Evolutionary conservation across 2,329 filamentous ascomycete genomes (phyloP), one percentile per base, ranked within the genome.

Genomic region (Alternaria arborescens): DNA sequence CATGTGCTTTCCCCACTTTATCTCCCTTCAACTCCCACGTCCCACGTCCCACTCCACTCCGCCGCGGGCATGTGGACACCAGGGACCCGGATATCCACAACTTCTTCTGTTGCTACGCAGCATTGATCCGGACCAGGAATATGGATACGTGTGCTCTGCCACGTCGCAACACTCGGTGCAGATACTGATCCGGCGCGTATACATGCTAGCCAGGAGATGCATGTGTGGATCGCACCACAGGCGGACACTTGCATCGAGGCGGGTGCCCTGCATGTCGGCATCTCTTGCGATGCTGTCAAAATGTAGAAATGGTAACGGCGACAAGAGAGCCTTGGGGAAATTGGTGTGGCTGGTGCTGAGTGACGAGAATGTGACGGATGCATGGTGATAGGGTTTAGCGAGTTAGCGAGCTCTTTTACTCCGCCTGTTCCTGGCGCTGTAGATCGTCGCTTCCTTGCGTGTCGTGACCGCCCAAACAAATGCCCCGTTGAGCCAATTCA

Each of bases 361-460:
- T 42, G 43, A 40, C 54, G 59, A 62, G 63, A 66, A 62, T 62
- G 67, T 65, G 57, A 58, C 41, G 53, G 55, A 36, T 36, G 32
- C 32, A 36, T 36, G 32, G 32, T 65, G 60, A 64, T 58, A 42
- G 50, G 58, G 32, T 61, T 57, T 52, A 62, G 64, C 64, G 58
- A 66, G 48, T 7, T 30, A 30, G 28, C 8, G 28, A 30, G 28
- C 28, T 30, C 28, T 30, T 42, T 26, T 18, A 44, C 57, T 57
- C 58, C 47, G 66, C 60, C 50, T 52, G 61, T 66, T 66, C 66
- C 61, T 65, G 66, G 59, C 59, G 53, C 36, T 34, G 54, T 41
- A 32, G 62, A 69, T 67, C 60, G 59, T 32, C 62, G 57, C 48
- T 62, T 54, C 58, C 51, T 52, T 52, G 43, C 43, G 47, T 55